Conservation (phyloP, 306 rosid genomes). For the Lathyrus tuberosus region DNA sequence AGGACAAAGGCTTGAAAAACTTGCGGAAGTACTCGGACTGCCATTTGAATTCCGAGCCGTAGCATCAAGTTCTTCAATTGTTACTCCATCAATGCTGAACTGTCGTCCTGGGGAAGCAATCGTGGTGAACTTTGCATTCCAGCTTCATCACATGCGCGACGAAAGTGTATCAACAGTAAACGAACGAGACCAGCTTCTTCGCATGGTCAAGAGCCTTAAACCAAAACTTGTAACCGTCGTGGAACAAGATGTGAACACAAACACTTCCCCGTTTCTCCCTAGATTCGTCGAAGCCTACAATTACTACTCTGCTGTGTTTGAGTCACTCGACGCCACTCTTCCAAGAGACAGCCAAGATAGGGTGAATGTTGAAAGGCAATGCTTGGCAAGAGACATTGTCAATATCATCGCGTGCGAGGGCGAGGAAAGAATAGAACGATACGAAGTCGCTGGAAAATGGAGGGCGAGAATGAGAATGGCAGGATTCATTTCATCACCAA, state of each 20-base stretch:
- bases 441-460: constrained; percentile 96
- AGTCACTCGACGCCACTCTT: constrained; percentile 87
- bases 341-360: constrained; percentile 93
- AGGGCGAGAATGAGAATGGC: constrained; percentile 94
- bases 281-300: constrained; percentile 75
- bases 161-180: constrained; percentile 89
- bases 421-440: constrained; percentile 87
- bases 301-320: constrained; percentile 84
- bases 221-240: constrained; percentile 94
- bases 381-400: constrained; percentile 89
- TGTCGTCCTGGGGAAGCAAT: constrained; percentile 81
- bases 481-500: constrained; percentile 70
- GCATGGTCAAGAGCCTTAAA: constrained; percentile 79
- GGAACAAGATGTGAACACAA: constrained; percentile 93
- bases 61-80: constrained; percentile 61
- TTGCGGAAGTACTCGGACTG: constrained; percentile 68
- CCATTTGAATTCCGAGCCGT: constrained; percentile 80
- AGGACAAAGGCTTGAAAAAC: constrained; percentile 82
- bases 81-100: constrained; percentile 72
- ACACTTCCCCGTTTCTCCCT: constrained; percentile 78
- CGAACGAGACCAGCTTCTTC: constrained; percentile 83
- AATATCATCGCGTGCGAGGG: constrained; percentile 91
- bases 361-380: constrained; percentile 87
- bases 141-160: constrained; percentile 95
- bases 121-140: constrained; percentile 82